A percentile compares a stretch with the other conserved stretches of the same genome.
These are phyloP conservation scores for Euphorbia pulcherrima DNA, from an alignment of 345 rosid genomes.

Conservation along the genomic window DNA sequence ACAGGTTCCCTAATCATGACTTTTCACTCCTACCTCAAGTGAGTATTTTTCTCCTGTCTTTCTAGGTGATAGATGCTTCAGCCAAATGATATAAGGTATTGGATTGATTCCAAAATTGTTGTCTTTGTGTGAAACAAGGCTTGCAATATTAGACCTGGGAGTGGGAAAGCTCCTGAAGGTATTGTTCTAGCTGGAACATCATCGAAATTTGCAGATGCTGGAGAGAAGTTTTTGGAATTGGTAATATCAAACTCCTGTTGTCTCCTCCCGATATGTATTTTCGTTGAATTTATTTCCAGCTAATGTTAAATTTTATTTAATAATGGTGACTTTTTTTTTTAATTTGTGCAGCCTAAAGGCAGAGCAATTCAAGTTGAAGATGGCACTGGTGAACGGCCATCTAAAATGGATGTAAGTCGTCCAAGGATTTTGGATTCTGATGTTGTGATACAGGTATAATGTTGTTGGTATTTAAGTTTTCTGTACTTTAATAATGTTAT, in stretches of 20 bases:
- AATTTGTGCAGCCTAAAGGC: constrained; percentile 45
- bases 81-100: neutral
- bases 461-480: neutral
- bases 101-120: constrained; percentile 3
- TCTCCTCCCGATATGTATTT: neutral
- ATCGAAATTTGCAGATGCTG: constrained; percentile 18
- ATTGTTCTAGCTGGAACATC: constrained; percentile 12
- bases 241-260: constrained; percentile 15
- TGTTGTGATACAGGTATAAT: constrained; percentile 61
- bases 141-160: constrained; percentile 17
- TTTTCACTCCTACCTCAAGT: constrained; percentile 28
- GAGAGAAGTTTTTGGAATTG: constrained; percentile 20
- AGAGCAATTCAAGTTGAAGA: constrained; percentile 58
- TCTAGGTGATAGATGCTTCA: constrained; percentile 4
- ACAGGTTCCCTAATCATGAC: constrained; percentile 18
- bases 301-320: neutral
- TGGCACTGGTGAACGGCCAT: constrained; percentile 45
- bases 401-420: constrained; percentile 42
- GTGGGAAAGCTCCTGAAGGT: constrained; percentile 21
- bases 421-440: constrained; percentile 47
- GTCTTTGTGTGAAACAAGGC: constrained; percentile 22
- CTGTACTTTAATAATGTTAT: constrained; percentile 12
- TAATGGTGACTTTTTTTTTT: neutral
- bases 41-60: constrained; percentile 2
- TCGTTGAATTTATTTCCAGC: neutral